Conservation (phyloP, 495 filamentous ascomycete genomes). For the Apiosordaria backusii region DNA sequence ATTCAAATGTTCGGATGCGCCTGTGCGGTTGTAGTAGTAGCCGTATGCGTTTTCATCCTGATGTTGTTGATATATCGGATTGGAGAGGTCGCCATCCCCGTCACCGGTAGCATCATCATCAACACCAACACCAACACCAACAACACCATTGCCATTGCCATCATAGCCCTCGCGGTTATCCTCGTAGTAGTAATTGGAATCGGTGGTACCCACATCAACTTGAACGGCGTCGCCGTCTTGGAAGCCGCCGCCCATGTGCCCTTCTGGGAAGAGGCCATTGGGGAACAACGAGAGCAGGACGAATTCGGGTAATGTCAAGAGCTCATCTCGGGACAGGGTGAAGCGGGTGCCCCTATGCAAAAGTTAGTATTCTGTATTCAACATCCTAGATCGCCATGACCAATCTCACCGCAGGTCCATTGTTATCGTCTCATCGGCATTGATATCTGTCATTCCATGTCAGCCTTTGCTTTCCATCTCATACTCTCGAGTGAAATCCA, state of each 20-base stretch:
- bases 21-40: background rate
- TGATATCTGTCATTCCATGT: constrained; percentile 58
- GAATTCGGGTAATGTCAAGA: constrained; percentile 93
- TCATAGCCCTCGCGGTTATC: background rate
- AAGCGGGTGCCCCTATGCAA: constrained; percentile 78
- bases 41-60: background rate
- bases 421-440: constrained; percentile 90
- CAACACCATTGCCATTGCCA: background rate
- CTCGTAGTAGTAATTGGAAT: constrained; percentile 5
- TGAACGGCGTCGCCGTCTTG: constrained; percentile 88
- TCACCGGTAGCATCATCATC: background rate
- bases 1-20: background rate
- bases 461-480: background rate
- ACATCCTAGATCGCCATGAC: background rate
- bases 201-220: constrained; percentile 75
- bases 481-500: constrained; percentile 10
- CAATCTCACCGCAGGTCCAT: constrained; percentile 79
- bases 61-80: background rate
- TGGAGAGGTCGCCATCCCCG: background rate
- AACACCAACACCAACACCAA: background rate
- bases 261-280: constrained; percentile 95
- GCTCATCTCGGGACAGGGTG: constrained; percentile 87
- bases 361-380: constrained; percentile 26
- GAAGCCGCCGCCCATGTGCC: constrained; percentile 89
- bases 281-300: constrained; percentile 98